Conservation (phyloP, 139 green algal species). For the Chlamydomonas sp. region DNA sequence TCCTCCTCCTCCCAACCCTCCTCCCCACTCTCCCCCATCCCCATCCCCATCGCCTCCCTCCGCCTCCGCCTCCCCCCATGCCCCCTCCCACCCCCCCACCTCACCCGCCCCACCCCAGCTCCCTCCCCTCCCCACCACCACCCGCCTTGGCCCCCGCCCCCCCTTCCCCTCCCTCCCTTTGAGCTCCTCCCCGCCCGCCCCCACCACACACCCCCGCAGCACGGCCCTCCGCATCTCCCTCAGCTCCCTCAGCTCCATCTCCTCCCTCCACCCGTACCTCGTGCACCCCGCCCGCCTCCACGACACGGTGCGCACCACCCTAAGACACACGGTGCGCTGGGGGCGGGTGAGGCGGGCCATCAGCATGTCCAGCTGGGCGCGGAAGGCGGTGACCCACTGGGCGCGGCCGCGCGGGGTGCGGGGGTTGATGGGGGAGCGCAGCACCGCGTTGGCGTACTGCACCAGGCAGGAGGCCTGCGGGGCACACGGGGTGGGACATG, state of each 20-base stretch:
- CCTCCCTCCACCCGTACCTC: too few species aligned
- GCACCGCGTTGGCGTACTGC: not conserved
- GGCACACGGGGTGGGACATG: too few species aligned
- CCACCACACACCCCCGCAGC: too few species aligned
- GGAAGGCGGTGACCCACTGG: conserved; percentile 4
- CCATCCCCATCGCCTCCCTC: too few species aligned
- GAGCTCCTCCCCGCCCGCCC: not conserved
- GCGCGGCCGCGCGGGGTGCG: not conserved
- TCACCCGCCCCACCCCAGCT: too few species aligned
- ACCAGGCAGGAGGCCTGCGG: not conserved
- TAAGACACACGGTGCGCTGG: not conserved
- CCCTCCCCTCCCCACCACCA: not conserved
- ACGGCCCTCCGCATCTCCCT: too few species aligned
- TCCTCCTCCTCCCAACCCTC: too few species aligned
- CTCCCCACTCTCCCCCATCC: too few species aligned
- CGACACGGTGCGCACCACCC: not conserved
- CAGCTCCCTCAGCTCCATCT: too few species aligned
- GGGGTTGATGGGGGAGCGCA: not conserved
- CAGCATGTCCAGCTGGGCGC: not conserved
- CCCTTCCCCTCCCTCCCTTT: not conserved
- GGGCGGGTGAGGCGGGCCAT: not conserved
- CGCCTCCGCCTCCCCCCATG: too few species aligned
- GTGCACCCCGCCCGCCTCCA: not conserved
- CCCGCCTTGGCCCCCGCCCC: not conserved
- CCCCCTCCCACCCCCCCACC: too few species aligned